Conservation (phyloP, 345 rosid genomes). For the Pseudoturritis turrita region DNA sequence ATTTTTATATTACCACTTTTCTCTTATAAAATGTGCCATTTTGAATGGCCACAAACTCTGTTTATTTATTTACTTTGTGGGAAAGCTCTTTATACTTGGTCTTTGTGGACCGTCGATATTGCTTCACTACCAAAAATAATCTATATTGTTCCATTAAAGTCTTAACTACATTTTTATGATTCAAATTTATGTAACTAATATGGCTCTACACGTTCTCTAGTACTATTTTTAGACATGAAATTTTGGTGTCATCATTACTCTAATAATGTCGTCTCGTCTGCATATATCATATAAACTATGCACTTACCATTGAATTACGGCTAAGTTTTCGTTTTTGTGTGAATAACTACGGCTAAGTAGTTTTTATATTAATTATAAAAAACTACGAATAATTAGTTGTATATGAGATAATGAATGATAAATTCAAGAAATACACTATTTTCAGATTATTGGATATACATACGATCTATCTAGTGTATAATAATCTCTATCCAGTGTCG, state of each 20-base stretch:
- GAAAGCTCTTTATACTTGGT: slow-evolving; percentile 17
- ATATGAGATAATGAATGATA: too few relatives aligned
- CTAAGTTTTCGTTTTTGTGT: too few relatives aligned
- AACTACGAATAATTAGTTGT: too few relatives aligned
- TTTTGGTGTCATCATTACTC: neutral
- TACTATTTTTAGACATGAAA: neutral
- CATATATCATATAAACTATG: neutral
- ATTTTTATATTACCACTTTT: slow-evolving; percentile 19
- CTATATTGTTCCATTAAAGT: neutral
- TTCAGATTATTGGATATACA: too few relatives aligned
- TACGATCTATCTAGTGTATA: neutral
- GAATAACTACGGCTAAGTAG: too few relatives aligned
- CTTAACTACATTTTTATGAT: neutral
- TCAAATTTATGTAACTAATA: neutral
- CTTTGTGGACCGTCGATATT: slow-evolving; percentile 24
- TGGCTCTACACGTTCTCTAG: neutral
- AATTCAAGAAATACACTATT: too few relatives aligned
- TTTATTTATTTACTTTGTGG: slow-evolving; percentile 18
- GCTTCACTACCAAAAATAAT: slow-evolving; percentile 4
- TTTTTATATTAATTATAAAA: too few relatives aligned
- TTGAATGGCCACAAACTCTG: slow-evolving; percentile 30
- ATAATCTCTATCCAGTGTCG: too few relatives aligned
- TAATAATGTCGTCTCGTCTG: neutral
- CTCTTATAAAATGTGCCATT: slow-evolving; percentile 13
- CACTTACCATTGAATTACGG: neutral